Percentiles rank a stretch among this genome's conserved stretches.
Conservation (phyloP, 768 basidiomycete species). For the Inosperma sp. region DNA sequence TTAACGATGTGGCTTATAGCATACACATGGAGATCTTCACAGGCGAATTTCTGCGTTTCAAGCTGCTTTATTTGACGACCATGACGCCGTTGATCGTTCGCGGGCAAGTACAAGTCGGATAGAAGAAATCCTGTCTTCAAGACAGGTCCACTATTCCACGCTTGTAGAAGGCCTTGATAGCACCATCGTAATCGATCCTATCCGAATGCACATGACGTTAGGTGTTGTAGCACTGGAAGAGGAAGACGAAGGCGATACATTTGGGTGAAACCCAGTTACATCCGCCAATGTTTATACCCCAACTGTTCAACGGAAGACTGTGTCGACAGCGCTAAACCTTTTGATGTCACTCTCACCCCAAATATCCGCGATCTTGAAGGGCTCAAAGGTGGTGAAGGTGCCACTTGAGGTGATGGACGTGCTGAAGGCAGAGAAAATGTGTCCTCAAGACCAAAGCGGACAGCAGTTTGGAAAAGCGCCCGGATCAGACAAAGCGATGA, state of each 20-base stretch:
- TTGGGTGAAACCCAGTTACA: no score
- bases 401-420: slow-evolving; percentile 45
- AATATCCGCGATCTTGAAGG: slow-evolving; percentile 39
- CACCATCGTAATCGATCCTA: slow-evolving; percentile 52
- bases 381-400: slow-evolving; percentile 23
- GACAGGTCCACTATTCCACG: slow-evolving; percentile 12
- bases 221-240: slow-evolving; percentile 63
- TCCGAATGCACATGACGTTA: slow-evolving; percentile 66
- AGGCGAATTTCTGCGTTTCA: slow-evolving; percentile 36
- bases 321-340: slow-evolving; percentile 40
- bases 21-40: slow-evolving; percentile 38
- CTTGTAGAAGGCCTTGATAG: slow-evolving; percentile 51
- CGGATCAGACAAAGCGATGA: not conserved
- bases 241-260: slow-evolving; percentile 11
- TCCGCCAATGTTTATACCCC: no score
- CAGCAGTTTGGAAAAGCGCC: not conserved
- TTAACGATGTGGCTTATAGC: slow-evolving; percentile 9
- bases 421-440: slow-evolving; percentile 26
- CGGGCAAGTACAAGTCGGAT: not conserved
- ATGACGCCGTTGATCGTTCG: slow-evolving; percentile 22
- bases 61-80: slow-evolving; percentile 33
- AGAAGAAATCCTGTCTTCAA: not conserved
- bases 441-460: not conserved
- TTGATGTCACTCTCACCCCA: slow-evolving; percentile 38
- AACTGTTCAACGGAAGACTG: slow-evolving; percentile 23